Base-by-base conservation (phyloP, 495 filamentous ascomycete species). In the Xylaria longipes region DNA sequence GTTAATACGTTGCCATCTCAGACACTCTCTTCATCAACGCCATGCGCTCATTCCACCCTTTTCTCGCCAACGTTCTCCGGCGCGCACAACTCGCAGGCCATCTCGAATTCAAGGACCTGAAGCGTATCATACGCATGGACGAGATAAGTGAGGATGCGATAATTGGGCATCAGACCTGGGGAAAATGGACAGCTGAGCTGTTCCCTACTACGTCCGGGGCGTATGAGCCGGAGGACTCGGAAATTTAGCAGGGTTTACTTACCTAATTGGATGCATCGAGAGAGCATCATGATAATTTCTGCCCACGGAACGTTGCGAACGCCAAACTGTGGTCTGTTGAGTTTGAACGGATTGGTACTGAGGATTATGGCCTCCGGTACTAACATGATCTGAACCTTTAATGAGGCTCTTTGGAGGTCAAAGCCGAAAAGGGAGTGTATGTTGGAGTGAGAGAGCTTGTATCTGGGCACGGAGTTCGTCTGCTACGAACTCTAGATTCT, bases 21-120 rank as follows among this genome's bases (percentile, higher is more conserved):
- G 57, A 60, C 15, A 22, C n/a, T 60, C 20, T 60, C 22, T 60
- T 60, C 31, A 60, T 60, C 33, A 37, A 39, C 33, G 57, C 57
- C 25, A n/a, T 37, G n/a, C 57, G 31, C 29, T n/a, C 31, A 11
- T 5, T 12, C 1, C 2, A 60, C 17, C 57, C 57, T 3, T 11
- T 60, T 22, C 31, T 60, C 20, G 57, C 57, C 31, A 5, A 60
- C 9, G 57, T 37, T n/a, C 57, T 60, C 7, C 57, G 57, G 9
- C n/a, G 33, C 57, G 33, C 8, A 20, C 15, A 37, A 35, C 33
- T 20, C 20, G 33, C 6, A 12, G 20, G 57, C 29, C 1, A n/a
- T 0, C 57, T 60, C 57, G 57, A 60, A 17, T 60, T 60, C 20
- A 31, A 37, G 2, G 33, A 60, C 2, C 57, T 60, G 17, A 37